Percentiles rank a stretch among this genome's conserved stretches.
phyloP scores from a whole-genome alignment of 495 filamentous ascomycete genomes.

The Coniosporium apollinis region DNA sequence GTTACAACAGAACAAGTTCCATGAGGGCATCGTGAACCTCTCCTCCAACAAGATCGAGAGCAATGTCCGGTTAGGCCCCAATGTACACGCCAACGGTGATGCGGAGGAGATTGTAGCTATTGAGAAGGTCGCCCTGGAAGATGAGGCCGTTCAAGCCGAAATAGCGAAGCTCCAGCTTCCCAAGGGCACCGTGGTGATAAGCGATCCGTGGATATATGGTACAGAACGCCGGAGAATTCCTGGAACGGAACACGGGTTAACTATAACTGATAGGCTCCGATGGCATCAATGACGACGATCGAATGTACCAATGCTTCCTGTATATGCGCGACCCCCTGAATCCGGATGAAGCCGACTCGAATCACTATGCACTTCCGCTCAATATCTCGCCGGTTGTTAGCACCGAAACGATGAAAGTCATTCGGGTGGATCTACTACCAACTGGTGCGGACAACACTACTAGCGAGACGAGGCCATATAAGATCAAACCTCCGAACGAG shows the following conservation, averaged over 20 bases:
- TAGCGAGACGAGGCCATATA: constrained; percentile 35
- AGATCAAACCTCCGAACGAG: constrained; percentile 43
- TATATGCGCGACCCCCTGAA: constrained; percentile 45
- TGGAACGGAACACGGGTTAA: constrained; percentile 1
- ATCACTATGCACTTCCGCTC: constrained; percentile 67
- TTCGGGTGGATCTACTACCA: constrained; percentile 41
- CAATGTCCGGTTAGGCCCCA: constrained; percentile 39
- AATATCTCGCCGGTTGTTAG: constrained; percentile 65
- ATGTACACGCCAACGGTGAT: constrained; percentile 40
- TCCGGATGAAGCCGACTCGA: constrained; percentile 40
- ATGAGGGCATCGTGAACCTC: constrained; percentile 48
- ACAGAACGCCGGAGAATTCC: too few relatives aligned
- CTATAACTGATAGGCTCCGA: constrained; percentile 36
- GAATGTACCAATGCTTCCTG: constrained; percentile 49
- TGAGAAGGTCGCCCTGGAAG: constrained; percentile 38
- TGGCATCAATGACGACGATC: constrained; percentile 40
- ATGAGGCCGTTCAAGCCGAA: constrained; percentile 41
- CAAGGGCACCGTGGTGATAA: constrained; percentile 39
- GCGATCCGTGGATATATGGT: constrained; percentile 63
- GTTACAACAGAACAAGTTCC: constrained; percentile 39
- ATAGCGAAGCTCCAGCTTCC: constrained; percentile 49
- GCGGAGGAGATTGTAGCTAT: constrained; percentile 41
- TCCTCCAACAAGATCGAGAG: constrained; percentile 34
- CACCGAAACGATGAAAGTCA: constrained; percentile 43
- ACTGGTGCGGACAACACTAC: constrained; percentile 45